phyloP scores from a whole-genome alignment of 2,329 filamentous ascomycete species.

The Aspergillus pseudonomiae region DNA sequence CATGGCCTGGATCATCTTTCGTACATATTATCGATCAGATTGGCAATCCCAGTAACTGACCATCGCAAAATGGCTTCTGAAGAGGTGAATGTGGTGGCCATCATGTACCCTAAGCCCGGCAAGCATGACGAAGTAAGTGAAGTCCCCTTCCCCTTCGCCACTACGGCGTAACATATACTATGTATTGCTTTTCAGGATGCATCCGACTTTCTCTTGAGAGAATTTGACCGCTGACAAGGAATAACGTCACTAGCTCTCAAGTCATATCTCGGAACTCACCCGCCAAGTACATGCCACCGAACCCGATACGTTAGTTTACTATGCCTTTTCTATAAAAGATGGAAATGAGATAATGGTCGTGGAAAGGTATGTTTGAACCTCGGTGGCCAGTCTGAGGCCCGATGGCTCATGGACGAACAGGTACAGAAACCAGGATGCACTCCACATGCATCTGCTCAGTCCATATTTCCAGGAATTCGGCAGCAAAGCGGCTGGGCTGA shows the following conservation, averaged over 20 bases:
- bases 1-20: not conserved
- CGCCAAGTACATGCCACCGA: slow-evolving; percentile 36
- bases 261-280: slow-evolving; percentile 28
- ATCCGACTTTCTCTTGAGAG: not conserved
- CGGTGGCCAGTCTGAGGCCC: not conserved
- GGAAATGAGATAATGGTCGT: slow-evolving; percentile 37
- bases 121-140: slow-evolving; percentile 35
- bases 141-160: no score
- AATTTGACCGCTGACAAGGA: not conserved
- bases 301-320: slow-evolving; percentile 36
- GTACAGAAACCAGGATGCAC: slow-evolving; percentile 31
- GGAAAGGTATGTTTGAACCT: slow-evolving; percentile 29
- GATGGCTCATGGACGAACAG: slow-evolving; percentile 18
- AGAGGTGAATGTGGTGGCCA: slow-evolving; percentile 35
- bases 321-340: slow-evolving; percentile 28
- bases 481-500: slow-evolving; percentile 19
- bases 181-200: not conserved
- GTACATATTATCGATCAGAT: not conserved
- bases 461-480: slow-evolving; percentile 30
- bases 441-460: slow-evolving; percentile 27
- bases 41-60: not conserved
- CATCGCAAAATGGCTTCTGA: slow-evolving; percentile 26
- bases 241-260: slow-evolving; percentile 24
- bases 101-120: slow-evolving; percentile 33
- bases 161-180: not conserved